phyloP scores from a whole-genome alignment of 495 filamentous ascomycete species.

The Hypoxylon lenormandii region DNA sequence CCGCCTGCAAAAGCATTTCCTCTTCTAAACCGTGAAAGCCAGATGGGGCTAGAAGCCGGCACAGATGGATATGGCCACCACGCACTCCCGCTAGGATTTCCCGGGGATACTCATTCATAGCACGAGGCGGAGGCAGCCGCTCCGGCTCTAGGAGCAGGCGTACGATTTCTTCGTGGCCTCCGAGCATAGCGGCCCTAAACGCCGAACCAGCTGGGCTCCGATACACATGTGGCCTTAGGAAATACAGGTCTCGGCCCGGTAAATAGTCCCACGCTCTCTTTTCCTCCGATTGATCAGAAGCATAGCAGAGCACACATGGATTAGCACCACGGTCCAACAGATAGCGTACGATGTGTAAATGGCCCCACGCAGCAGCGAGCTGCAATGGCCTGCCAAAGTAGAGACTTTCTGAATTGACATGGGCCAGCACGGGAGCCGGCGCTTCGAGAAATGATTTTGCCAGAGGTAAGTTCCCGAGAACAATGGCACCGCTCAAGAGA shows the following conservation, averaged over 20 bases:
- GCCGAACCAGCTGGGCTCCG: background rate
- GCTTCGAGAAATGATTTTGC: slow-evolving; percentile 5
- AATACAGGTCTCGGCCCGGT: background rate
- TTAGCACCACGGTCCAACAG: slow-evolving; percentile 7
- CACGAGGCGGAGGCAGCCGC: background rate
- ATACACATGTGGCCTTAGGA: background rate
- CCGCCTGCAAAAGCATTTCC: slow-evolving; percentile 5
- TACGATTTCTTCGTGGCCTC: slow-evolving; percentile 11
- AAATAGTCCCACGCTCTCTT: background rate
- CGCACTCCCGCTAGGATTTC: background rate
- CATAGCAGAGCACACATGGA: background rate
- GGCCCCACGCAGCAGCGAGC: slow-evolving; percentile 15
- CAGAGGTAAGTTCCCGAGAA: slow-evolving; percentile 16
- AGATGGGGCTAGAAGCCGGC: background rate
- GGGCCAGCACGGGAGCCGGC: background rate
- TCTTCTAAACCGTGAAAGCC: background rate
- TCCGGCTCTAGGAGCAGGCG: slow-evolving; percentile 4
- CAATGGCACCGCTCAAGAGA: slow-evolving; percentile 17
- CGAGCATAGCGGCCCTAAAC: slow-evolving; percentile 3
- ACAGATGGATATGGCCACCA: background rate
- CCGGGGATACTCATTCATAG: background rate
- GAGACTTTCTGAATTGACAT: slow-evolving; percentile 1
- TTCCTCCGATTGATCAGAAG: no score
- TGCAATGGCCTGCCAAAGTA: slow-evolving; percentile 16
- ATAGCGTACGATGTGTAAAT: slow-evolving; percentile 16